These are phyloP conservation scores for Talaromyces sp. DNA, from an alignment of 2,329 filamentous ascomycete genomes.

Conservation along the genomic window DNA sequence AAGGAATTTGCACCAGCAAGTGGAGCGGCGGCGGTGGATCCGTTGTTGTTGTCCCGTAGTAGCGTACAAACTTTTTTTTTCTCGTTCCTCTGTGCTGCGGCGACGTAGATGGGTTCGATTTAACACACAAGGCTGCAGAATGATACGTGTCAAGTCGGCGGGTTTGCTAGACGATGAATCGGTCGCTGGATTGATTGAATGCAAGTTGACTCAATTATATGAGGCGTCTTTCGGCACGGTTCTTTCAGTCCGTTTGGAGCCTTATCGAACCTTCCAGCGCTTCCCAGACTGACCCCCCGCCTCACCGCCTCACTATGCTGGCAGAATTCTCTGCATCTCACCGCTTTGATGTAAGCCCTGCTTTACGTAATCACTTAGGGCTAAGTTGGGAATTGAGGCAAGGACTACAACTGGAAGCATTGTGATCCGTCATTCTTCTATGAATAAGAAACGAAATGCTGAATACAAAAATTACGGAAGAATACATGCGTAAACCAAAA, in stretches of 20 bases:
- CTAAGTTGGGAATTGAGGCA: background rate
- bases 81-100: conserved; percentile 20
- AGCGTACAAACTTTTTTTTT: conserved; percentile 8
- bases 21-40: conserved; percentile 32
- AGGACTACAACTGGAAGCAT: background rate
- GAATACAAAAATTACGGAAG: background rate
- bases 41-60: conserved; percentile 20
- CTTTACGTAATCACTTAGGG: background rate
- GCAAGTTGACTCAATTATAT: conserved; percentile 6
- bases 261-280: conserved; percentile 42
- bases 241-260: background rate
- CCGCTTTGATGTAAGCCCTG: background rate
- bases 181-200: background rate
- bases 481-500: conserved; percentile 7
- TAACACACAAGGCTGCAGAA: background rate
- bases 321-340: conserved; percentile 15
- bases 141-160: conserved; percentile 1
- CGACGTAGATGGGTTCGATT: conserved; percentile 6
- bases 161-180: background rate
- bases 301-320: conserved; percentile 13
- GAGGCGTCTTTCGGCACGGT: background rate
- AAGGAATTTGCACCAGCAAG: conserved; percentile 39
- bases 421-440: background rate
- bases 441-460: background rate
- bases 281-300: conserved; percentile 26